phyloP scores from a whole-genome alignment of 2,329 filamentous ascomycete species.

The Madurella mycetomatis region DNA sequence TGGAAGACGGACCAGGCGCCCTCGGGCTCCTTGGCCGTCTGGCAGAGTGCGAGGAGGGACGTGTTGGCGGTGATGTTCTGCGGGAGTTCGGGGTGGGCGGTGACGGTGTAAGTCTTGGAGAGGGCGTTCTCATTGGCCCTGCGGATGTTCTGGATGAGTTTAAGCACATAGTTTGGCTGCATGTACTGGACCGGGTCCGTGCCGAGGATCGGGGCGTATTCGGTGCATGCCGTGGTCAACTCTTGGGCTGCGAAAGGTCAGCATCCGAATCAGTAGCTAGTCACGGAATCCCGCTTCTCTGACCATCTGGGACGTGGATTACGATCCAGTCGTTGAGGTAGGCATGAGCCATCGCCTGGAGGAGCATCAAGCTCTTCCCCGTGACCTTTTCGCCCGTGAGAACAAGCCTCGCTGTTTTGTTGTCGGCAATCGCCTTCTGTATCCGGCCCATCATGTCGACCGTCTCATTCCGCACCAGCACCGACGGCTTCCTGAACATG shows the following conservation, averaged over 20 bases:
- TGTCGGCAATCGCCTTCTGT: constrained; percentile 48
- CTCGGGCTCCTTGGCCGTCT: constrained; percentile 69
- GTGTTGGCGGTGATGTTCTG: constrained; percentile 53
- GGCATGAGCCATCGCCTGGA: constrained; percentile 79
- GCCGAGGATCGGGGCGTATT: constrained; percentile 67
- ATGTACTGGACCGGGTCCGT: constrained; percentile 60
- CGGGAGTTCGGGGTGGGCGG: constrained; percentile 41
- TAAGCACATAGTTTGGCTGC: constrained; percentile 73
- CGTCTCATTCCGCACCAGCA: constrained; percentile 75
- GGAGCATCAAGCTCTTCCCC: constrained; percentile 81
- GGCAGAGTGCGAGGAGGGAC: constrained; percentile 64
- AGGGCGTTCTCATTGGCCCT: constrained; percentile 69
- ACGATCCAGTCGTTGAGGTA: constrained; percentile 85
- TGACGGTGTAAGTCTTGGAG: constrained; percentile 41
- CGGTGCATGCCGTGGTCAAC: constrained; percentile 71
- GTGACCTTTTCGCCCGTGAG: constrained; percentile 68
- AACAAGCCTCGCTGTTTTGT: constrained; percentile 59
- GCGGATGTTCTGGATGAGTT: constrained; percentile 67
- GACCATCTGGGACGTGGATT: constrained; percentile 83
- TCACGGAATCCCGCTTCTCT: constrained; percentile 27
- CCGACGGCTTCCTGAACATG: constrained; percentile 76
- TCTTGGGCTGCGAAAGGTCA: constrained; percentile 60
- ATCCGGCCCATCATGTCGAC: constrained; percentile 64
- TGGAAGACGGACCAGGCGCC: constrained; percentile 75
- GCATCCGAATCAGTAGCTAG: background rate